phyloP scores from a whole-genome alignment of 2,329 filamentous ascomycete species.

The Phialophora macrospora region DNA sequence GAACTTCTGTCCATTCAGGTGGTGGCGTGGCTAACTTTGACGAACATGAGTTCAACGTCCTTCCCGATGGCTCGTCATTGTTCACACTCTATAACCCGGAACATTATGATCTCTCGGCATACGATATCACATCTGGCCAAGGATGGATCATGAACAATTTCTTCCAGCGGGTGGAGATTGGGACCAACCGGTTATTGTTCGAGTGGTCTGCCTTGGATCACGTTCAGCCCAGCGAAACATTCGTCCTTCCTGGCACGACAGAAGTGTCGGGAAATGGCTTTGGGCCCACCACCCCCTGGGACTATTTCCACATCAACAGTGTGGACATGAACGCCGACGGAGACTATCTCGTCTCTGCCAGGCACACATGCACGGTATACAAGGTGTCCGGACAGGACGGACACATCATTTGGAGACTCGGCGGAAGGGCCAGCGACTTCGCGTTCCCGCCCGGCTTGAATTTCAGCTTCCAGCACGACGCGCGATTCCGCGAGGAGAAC shows the following conservation, averaged over 20 bases:
- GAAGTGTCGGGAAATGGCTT: slow-evolving; percentile 56
- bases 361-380: slow-evolving; percentile 50
- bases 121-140: slow-evolving; percentile 24
- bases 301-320: slow-evolving; percentile 53
- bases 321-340: slow-evolving; percentile 49
- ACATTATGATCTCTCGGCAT: slow-evolving; percentile 26
- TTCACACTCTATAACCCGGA: slow-evolving; percentile 47
- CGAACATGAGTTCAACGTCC: slow-evolving; percentile 59
- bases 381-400: slow-evolving; percentile 49
- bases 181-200: slow-evolving; percentile 60
- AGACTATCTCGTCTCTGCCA: slow-evolving; percentile 50
- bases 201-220: slow-evolving; percentile 65
- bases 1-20: slow-evolving; percentile 29
- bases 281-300: slow-evolving; percentile 52
- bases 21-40: slow-evolving; percentile 42
- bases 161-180: slow-evolving; percentile 59
- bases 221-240: slow-evolving; percentile 54
- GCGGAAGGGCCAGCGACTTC: slow-evolving; percentile 44
- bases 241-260: slow-evolving; percentile 52
- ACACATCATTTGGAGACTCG: slow-evolving; percentile 47
- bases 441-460: slow-evolving; percentile 34
- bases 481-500: slow-evolving; percentile 48
- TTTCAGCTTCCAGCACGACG: slow-evolving; percentile 52
- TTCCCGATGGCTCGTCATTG: slow-evolving; percentile 49
- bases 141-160: slow-evolving; percentile 34